A percentile compares a stretch with the other conserved stretches of the same genome.
These are phyloP conservation scores for Agapanthus africanus DNA, from an alignment of 106 monocot genomes.

Conservation along the genomic window DNA sequence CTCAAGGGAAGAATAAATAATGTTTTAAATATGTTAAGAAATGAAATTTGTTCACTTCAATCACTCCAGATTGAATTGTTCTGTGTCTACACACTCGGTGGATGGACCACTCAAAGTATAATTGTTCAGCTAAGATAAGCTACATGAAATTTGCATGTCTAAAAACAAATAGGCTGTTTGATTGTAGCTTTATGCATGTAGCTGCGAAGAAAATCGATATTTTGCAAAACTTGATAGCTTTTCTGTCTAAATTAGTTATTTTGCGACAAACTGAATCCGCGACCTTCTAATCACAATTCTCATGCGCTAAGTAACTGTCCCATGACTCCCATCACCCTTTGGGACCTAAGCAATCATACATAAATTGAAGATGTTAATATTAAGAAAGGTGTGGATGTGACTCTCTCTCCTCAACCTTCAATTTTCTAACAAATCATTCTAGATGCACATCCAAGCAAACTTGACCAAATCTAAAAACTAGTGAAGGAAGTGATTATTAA, in stretches of 20 bases:
- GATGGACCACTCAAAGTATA: too few relatives aligned
- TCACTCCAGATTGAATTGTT: too few relatives aligned
- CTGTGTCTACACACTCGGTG: not conserved
- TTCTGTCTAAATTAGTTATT: not conserved
- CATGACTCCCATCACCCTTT: too few relatives aligned
- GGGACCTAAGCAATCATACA: not conserved
- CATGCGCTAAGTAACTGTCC: too few relatives aligned
- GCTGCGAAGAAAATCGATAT: not conserved
- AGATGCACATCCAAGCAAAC: not conserved
- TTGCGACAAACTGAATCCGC: too few relatives aligned
- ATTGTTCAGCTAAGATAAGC: not conserved
- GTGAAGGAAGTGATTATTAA: not conserved
- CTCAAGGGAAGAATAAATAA: not conserved
- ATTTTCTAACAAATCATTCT: not conserved
- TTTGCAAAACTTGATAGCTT: not conserved
- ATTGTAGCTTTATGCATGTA: not conserved
- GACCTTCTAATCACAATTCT: too few relatives aligned
- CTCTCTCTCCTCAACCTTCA: not conserved
- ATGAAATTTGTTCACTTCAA: not conserved
- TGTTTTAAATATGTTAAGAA: not conserved
- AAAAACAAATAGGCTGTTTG: not conserved
- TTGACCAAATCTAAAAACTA: too few relatives aligned
- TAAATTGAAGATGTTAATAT: not conserved
- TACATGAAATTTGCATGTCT: not conserved
- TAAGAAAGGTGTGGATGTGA: not conserved